Evolutionary conservation across 2,329 filamentous ascomycete species (phyloP).

Genomic region (Endothia cerciana): DNA sequence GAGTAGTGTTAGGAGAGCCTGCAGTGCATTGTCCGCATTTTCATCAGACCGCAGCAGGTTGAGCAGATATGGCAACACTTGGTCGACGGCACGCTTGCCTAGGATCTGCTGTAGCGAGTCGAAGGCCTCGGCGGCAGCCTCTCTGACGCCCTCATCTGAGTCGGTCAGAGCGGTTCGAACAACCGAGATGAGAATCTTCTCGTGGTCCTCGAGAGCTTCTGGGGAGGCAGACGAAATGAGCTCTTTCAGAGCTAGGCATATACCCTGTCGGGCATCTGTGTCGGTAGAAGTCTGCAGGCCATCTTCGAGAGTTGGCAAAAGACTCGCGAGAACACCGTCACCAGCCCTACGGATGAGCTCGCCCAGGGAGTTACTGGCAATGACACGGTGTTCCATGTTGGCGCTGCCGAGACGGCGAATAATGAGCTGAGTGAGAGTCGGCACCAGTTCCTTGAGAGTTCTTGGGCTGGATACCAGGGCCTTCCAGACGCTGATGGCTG

Average conservation of each 20-base stretch:
- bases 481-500: constrained; percentile 95
- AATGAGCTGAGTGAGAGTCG: constrained; percentile 91
- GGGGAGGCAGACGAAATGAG: constrained; percentile 86
- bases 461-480: constrained; percentile 89
- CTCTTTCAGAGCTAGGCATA: constrained; percentile 93
- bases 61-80: constrained; percentile 90
- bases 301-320: constrained; percentile 90
- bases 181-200: constrained; percentile 92
- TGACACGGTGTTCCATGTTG: constrained; percentile 98
- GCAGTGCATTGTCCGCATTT: constrained; percentile 88
- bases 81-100: constrained; percentile 92
- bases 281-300: constrained; percentile 87
- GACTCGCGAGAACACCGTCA: constrained; percentile 84
- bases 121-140: constrained; percentile 95
- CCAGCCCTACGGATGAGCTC: constrained; percentile 97
- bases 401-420: constrained; percentile 92
- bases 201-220: constrained; percentile 90
- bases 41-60: constrained; percentile 84
- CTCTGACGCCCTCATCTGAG: constrained; percentile 84
- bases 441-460: constrained; percentile 92
- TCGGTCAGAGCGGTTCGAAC: constrained; percentile 93
- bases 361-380: constrained; percentile 94
- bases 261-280: constrained; percentile 92
- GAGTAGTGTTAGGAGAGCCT: constrained; percentile 88
- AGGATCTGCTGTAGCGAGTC: constrained; percentile 92